Base-by-base conservation (phyloP, 805 yeast species). In the Candida takata region DNA sequence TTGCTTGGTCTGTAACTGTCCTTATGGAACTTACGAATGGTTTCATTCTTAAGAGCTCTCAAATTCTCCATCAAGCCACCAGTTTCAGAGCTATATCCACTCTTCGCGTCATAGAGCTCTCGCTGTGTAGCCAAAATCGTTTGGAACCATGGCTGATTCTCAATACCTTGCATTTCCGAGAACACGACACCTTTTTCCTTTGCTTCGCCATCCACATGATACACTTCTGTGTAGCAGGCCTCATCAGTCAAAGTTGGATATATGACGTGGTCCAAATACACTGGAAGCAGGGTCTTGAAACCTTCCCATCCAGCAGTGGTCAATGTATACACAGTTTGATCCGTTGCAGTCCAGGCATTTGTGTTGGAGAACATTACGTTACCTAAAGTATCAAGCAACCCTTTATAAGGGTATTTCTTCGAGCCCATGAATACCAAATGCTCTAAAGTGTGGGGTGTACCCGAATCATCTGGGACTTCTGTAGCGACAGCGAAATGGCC, bases 401-500 rank as follows among this genome's bases (percentile, higher is more conserved):
- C 97, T 58, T 90, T 90, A 58, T 81, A 90, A 0, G 97, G 97
- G 49, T 77, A 84, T 39, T 79, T 77, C 44, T 79, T 67, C 3
- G 95, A 84, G 1, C 98, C 98, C 95, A 87, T 84, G 58, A 92
- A 92, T 25, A 90, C 71, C 57, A 92, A 66, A 61, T 92, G 98
- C 61, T 92, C 98, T 35, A 92, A 61, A 2, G 98, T 92, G 52
- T 92, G 98, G 1, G 98, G 98, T 44, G 84, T 76, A 7, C 98
- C 98, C 17, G 87, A 74, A 55, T 88, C 92, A 52, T 86, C 78
- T 16, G 70, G 64, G 34, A 85, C 84, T 57, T 92, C 97, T 1
- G 97, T 87, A 13, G 95, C 96, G 4, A 92, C 95, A 1, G 96
- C 94, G 58, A 92, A 86, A 54, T 82, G 83, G n/a, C 97, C 98